A percentile compares a stretch with the other conserved stretches of the same genome.
Conservation (phyloP, 192 early-diverging fungal genomes). For the Coemansia umbellata region DNA sequence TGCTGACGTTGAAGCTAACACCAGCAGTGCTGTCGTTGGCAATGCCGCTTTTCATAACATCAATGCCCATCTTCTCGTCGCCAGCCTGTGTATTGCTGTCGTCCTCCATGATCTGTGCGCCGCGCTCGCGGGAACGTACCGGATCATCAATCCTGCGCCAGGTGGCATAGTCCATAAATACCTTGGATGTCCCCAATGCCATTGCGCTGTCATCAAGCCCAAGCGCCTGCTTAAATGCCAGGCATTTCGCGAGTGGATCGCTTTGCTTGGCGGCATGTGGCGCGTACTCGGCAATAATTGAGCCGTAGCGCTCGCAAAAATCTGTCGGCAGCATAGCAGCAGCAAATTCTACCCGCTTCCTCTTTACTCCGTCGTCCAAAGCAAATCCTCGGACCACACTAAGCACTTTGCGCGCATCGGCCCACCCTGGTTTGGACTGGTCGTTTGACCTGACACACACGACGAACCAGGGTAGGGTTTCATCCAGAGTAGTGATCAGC, state of each 20-base stretch:
- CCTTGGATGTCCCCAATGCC: slow-evolving; percentile 51
- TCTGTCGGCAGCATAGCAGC: slow-evolving; percentile 68
- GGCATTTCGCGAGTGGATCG: slow-evolving; percentile 20
- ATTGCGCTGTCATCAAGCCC: slow-evolving; percentile 19
- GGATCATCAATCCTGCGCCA: slow-evolving; percentile 69
- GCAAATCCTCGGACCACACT: slow-evolving; percentile 56
- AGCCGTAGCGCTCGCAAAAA: slow-evolving; percentile 70
- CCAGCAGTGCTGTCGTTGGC: slow-evolving; percentile 6
- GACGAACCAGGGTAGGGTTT: slow-evolving; percentile 80
- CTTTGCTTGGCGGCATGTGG: not conserved
- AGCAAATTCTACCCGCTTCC: slow-evolving; percentile 66
- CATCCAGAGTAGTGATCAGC: slow-evolving; percentile 70
- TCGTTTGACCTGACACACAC: slow-evolving; percentile 77
- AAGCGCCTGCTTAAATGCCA: slow-evolving; percentile 22
- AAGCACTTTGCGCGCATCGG: slow-evolving; percentile 62
- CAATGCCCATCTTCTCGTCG: slow-evolving; percentile 25
- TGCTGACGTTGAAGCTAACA: slow-evolving; percentile 25
- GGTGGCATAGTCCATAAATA: slow-evolving; percentile 58
- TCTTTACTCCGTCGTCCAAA: slow-evolving; percentile 58
- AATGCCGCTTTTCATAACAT: slow-evolving; percentile 5
- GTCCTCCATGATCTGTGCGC: slow-evolving; percentile 16
- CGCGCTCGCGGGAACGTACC: slow-evolving; percentile 60
- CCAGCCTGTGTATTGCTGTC: slow-evolving; percentile 12
- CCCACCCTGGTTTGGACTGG: slow-evolving; percentile 62
- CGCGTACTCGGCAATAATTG: slow-evolving; percentile 40